These are phyloP conservation scores for Lophium mytilinum DNA, from an alignment of 495 filamentous ascomycete genomes.

Conservation along the genomic window DNA sequence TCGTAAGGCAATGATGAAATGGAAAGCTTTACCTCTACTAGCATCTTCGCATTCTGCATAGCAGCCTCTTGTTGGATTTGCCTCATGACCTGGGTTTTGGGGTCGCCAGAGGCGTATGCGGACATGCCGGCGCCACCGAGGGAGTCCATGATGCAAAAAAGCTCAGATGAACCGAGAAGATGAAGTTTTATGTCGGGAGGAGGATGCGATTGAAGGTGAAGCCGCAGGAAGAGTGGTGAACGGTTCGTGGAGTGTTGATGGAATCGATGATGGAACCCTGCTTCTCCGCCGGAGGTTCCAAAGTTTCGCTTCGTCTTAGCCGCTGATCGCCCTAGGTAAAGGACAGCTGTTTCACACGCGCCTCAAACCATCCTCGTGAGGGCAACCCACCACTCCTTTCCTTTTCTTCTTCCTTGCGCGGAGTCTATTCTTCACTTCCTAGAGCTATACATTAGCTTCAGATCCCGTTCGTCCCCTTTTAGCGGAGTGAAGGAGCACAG, in stretches of 20 bases:
- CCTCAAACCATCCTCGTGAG: neutral
- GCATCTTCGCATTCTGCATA: constrained; percentile 60
- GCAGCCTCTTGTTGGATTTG: constrained; percentile 68
- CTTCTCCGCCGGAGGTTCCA: neutral
- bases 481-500: neutral
- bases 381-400: neutral
- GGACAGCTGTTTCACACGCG: neutral
- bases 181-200: too few relatives aligned
- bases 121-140: constrained; percentile 17
- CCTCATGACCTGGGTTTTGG: constrained; percentile 62
- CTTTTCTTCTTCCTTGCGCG: neutral
- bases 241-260: too few relatives aligned
- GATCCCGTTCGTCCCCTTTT: constrained; percentile 4
- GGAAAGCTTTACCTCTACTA: constrained; percentile 56
- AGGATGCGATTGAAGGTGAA: too few relatives aligned
- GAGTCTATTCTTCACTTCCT: neutral
- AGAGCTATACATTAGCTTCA: neutral
- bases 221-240: too few relatives aligned
- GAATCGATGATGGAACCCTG: neutral
- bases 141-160: constrained; percentile 19
- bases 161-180: too few relatives aligned
- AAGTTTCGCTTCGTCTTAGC: neutral
- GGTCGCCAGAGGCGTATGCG: constrained; percentile 35
- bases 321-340: neutral
- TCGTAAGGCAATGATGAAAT: neutral